A percentile compares a stretch with the other conserved stretches of the same genome.
phyloP scores from a whole-genome alignment of 2,329 filamentous ascomycete species.

The Penicillium thymicola region DNA sequence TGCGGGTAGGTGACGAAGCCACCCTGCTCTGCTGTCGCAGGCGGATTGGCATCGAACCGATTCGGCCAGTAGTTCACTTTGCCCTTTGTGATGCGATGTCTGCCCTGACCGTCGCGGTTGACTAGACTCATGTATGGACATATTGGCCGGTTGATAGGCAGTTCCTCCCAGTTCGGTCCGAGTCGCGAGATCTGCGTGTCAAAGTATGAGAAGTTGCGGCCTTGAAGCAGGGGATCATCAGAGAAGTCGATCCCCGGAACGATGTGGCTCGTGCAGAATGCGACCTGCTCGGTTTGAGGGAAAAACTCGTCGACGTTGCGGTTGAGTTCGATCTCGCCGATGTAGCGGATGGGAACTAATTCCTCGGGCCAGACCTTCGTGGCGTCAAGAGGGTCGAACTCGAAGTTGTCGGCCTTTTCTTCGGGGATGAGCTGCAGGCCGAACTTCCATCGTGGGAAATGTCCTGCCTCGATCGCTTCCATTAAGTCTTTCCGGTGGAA shows the following conservation, averaged over 20 bases:
- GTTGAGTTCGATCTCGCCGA: conserved; percentile 77
- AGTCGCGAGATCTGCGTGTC: conserved; percentile 61
- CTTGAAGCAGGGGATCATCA: conserved; percentile 70
- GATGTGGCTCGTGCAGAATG: conserved; percentile 77
- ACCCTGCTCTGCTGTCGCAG: conserved; percentile 60
- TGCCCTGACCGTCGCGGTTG: conserved; percentile 69
- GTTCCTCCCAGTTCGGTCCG: conserved; percentile 71
- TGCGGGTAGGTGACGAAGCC: conserved; percentile 67
- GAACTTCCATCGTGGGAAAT: conserved; percentile 75
- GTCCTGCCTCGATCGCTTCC: conserved; percentile 69
- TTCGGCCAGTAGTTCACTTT: conserved; percentile 80
- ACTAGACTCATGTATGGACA: conserved; percentile 73
- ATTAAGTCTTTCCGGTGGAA: conserved; percentile 76
- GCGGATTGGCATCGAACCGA: conserved; percentile 61
- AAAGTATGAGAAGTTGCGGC: conserved; percentile 63
- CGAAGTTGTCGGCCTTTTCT: conserved; percentile 69
- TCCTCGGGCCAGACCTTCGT: conserved; percentile 87
- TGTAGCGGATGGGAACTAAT: conserved; percentile 68
- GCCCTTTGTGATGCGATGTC: conserved; percentile 70
- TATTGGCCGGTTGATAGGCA: conserved; percentile 73
- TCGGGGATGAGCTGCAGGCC: conserved; percentile 77
- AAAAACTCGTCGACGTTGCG: conserved; percentile 79
- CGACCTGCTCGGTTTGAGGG: conserved; percentile 75
- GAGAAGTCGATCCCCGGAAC: conserved; percentile 76
- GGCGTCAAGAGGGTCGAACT: conserved; percentile 80